phyloP scores from a whole-genome alignment of 2,329 filamentous ascomycete genomes.

The Bertia moriformis region DNA sequence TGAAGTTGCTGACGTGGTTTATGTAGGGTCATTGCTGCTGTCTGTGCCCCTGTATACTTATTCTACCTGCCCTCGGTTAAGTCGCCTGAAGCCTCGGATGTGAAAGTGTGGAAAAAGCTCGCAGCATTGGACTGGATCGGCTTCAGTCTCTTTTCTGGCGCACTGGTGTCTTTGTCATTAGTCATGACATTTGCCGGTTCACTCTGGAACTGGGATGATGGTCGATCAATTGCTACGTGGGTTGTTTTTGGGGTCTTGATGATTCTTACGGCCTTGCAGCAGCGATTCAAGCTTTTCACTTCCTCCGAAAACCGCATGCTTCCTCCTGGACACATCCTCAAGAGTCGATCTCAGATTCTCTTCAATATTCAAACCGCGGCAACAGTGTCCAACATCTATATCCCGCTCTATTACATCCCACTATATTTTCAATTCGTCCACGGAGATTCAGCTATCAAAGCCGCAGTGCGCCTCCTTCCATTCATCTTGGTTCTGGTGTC shows the following conservation, averaged over 20 bases:
- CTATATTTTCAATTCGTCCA: slow-evolving; percentile 36
- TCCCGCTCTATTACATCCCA: slow-evolving; percentile 34
- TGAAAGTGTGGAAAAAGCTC: not conserved
- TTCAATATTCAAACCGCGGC: slow-evolving; percentile 23
- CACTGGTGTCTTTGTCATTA: slow-evolving; percentile 25
- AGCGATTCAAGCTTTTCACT: slow-evolving; percentile 28
- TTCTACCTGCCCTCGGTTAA: slow-evolving; percentile 12
- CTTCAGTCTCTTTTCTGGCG: slow-evolving; percentile 22
- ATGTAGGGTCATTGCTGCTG: slow-evolving; percentile 21
- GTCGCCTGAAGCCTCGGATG: not conserved
- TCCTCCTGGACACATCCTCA: slow-evolving; percentile 23
- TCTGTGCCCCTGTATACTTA: slow-evolving; percentile 24
- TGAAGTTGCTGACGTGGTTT: too few species aligned
- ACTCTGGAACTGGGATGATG: slow-evolving; percentile 29
- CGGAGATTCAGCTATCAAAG: slow-evolving; percentile 22
- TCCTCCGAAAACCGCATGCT: slow-evolving; percentile 24
- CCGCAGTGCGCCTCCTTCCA: slow-evolving; percentile 24
- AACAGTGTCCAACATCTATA: slow-evolving; percentile 18
- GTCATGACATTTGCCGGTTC: slow-evolving; percentile 34
- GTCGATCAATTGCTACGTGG: slow-evolving; percentile 28
- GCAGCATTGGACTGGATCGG: slow-evolving; percentile 24
- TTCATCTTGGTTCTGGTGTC: slow-evolving; percentile 18
- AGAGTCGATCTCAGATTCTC: slow-evolving; percentile 19
- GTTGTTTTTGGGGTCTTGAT: slow-evolving; percentile 26
- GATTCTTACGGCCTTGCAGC: slow-evolving; percentile 28